Percentiles rank a stretch among this genome's conserved stretches.
Evolutionary conservation across 176 grass and related monocot species (phyloP).

Genomic region (Oropetium thomaeum): DNA sequence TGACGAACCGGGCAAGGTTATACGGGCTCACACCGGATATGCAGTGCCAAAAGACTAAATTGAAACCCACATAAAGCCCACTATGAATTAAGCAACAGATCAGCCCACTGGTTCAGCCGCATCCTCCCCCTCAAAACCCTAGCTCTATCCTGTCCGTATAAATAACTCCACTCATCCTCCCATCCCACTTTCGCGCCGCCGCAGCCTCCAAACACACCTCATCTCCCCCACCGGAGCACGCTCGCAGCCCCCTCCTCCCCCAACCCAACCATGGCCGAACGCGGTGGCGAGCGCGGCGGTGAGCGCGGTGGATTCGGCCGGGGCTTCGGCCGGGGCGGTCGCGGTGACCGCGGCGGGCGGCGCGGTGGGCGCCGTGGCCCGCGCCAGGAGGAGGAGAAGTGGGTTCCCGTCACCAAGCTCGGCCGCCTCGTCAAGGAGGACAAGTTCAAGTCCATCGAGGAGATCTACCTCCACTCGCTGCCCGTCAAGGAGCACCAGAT

Average conservation of each 20-base stretch:
- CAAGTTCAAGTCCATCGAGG: constrained; percentile 51
- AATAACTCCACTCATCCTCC: background rate
- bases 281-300: constrained; percentile 57
- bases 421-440: constrained; percentile 72
- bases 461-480: constrained; percentile 88
- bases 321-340: constrained; percentile 50
- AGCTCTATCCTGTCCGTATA: constrained; percentile 21
- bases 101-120: background rate
- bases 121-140: constrained; percentile 27
- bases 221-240: background rate
- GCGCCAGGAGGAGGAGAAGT: constrained; percentile 90
- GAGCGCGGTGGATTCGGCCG: constrained; percentile 64
- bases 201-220: constrained; percentile 4
- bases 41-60: background rate
- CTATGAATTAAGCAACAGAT: background rate
- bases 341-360: constrained; percentile 35
- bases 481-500: constrained; percentile 94
- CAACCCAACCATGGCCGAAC: constrained; percentile 48
- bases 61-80: background rate
- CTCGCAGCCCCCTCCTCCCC: background rate
- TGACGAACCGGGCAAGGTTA: too few relatives aligned
- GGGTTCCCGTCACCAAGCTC: constrained; percentile 88
- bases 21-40: background rate
- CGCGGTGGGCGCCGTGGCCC: constrained; percentile 34
- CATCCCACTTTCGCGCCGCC: constrained; percentile 20